These are phyloP conservation scores for Paradendryphiella salina DNA, from an alignment of 2,329 filamentous ascomycete species.

Conservation along the genomic window DNA sequence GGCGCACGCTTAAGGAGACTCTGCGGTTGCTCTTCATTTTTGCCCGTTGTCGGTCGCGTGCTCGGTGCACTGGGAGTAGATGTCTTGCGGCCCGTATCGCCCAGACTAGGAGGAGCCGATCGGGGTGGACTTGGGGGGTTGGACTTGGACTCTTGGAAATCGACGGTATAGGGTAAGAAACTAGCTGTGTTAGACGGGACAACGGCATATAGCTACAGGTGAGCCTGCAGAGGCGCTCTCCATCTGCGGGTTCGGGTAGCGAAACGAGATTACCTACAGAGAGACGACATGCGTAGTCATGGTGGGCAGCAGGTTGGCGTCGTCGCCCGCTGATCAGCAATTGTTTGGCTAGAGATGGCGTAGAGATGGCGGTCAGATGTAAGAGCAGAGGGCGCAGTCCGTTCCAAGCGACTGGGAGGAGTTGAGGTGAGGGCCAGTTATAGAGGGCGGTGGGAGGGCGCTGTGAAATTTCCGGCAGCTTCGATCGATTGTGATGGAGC, in stretches of 20 bases:
- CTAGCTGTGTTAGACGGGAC: conserved; percentile 54
- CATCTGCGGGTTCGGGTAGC: neutral
- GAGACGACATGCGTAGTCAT: conserved; percentile 65
- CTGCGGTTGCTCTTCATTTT: conserved; percentile 36
- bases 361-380: conserved; percentile 12
- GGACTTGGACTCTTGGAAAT: conserved; percentile 64
- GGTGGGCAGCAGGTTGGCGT: conserved; percentile 19
- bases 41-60: neutral
- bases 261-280: conserved; percentile 52
- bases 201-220: neutral
- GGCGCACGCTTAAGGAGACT: conserved; percentile 47
- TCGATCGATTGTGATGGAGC: conserved; percentile 15
- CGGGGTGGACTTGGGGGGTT: conserved; percentile 46
- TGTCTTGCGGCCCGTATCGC: conserved; percentile 55
- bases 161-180: conserved; percentile 88
- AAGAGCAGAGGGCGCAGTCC: neutral
- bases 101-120: conserved; percentile 28
- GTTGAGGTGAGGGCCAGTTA: conserved; percentile 3
- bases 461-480: conserved; percentile 15
- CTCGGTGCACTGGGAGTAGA: conserved; percentile 39
- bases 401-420: neutral
- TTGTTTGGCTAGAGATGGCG: neutral
- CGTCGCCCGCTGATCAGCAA: conserved; percentile 7
- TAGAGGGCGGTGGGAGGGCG: conserved; percentile 8
- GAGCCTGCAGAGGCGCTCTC: neutral